Base-by-base conservation (phyloP, 2,329 filamentous ascomycete species). In the Aspergillus arachidicola region DNA sequence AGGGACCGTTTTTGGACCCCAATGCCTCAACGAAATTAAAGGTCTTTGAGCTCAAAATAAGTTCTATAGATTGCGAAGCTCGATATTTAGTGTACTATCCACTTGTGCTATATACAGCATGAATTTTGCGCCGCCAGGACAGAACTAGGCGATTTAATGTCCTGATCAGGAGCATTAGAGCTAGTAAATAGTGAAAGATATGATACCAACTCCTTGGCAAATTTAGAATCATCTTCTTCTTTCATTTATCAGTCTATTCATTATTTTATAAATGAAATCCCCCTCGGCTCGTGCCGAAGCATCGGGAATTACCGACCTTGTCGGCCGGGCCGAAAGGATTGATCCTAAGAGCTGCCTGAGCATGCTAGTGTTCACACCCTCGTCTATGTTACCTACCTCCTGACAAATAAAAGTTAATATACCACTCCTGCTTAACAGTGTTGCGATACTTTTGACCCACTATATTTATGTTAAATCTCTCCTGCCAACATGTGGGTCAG, bases 401-500 rank as follows among this genome's bases (percentile, higher is more conserved):
- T 46, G 43, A 46, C 43, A 45, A n/a, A 45, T 45, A 14, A 6
- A 45, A 45, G 43, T 23, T 7, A 45, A 4, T 55, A 55, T 55
- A 6, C 2, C 9, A 55, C 16, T 55, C 28, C 19, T 55, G 28
- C 30, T 55, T 55, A 55, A 45, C 6, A 5, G n/a, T 23, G 41
- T 45, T 45, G n/a, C n/a, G 23, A 21, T 45, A 45, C 51, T 36
- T 36, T 55, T 55, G 51, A 55, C 51, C 34, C 51, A 36, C 32
- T 23, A 41, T 41, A 0, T 9, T 41, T 19, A 9, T 41, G 38
- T 41, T n/a, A 26, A 55, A 55, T 36, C 32, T 55, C 30, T 6
- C 28, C 51, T 55, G 26, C n/a, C 51, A 55, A 38, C 30, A 55
- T 38, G 32, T 55, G 32, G 32, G n/a, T 55, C 51, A 55, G 51